Conservation (phyloP, 1,284 basidiomycete species). For the Inonotus obliquus region DNA sequence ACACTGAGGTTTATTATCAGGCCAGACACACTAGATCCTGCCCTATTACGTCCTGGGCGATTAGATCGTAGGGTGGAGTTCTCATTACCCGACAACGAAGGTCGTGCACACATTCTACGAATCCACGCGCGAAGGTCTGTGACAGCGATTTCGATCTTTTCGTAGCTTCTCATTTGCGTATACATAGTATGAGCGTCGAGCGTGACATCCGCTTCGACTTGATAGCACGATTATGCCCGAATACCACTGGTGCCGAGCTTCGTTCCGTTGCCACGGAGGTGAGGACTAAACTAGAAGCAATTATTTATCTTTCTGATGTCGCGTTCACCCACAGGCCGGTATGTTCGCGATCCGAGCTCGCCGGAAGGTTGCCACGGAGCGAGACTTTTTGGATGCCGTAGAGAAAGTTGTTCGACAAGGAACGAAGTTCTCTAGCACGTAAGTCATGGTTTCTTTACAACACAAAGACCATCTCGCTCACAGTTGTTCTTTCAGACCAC, state of each 20-base stretch:
- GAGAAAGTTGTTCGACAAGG: constrained; percentile 98
- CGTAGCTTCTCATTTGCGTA: constrained; percentile 11
- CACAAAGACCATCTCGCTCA: constrained; percentile 19
- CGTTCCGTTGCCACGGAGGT: constrained; percentile 96
- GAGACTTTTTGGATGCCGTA: constrained; percentile 96
- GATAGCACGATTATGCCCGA: constrained; percentile 95
- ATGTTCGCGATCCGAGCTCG: constrained; percentile 99
- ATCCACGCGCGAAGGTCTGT: constrained; percentile 91
- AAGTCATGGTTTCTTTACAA: constrained; percentile 31
- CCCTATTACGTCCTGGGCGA: constrained; percentile 92
- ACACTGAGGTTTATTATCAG: constrained; percentile 36
- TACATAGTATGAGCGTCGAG: constrained; percentile 90
- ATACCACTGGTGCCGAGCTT: constrained; percentile 96
- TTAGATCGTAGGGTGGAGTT: constrained; percentile 97
- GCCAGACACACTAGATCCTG: constrained; percentile 97
- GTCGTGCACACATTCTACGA: constrained; percentile 92
- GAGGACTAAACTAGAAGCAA: constrained; percentile 21
- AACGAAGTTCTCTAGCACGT: constrained; percentile 93
- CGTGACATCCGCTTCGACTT: constrained; percentile 97
- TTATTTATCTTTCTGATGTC: background rate
- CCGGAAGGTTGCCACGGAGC: constrained; percentile 95
- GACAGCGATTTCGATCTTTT: background rate
- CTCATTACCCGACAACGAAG: constrained; percentile 92
- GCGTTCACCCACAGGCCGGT: constrained; percentile 63
- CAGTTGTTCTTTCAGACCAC: constrained; percentile 39